Percentiles rank a stretch among this genome's conserved stretches.
phyloP scores from a whole-genome alignment of 768 basidiomycete species.

The Leccinellum luteum region DNA sequence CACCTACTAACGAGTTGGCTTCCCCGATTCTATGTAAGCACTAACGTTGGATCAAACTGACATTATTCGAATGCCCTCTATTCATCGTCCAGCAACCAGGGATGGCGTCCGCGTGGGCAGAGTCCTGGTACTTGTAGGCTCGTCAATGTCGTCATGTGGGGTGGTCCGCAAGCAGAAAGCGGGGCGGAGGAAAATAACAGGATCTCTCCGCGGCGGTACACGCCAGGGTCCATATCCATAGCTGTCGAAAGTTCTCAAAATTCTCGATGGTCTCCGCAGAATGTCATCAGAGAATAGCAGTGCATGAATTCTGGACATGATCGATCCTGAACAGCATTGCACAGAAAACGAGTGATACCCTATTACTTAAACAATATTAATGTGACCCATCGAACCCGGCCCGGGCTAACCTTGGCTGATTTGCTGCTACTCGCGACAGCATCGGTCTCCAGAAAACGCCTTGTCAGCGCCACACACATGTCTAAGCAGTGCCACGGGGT shows the following conservation, averaged over 20 bases:
- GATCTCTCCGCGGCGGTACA: too few species aligned
- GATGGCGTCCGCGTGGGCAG: too few species aligned
- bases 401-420: neutral
- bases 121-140: too few species aligned
- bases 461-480: neutral
- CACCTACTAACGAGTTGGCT: too few species aligned
- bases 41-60: too few species aligned
- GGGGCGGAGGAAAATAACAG: too few species aligned
- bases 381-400: neutral
- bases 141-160: too few species aligned
- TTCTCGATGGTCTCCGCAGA: neutral
- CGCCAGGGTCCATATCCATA: too few species aligned
- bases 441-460: neutral
- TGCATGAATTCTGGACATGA: neutral
- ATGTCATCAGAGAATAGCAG: neutral
- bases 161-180: too few species aligned
- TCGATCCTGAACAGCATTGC: neutral
- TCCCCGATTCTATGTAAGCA: too few species aligned
- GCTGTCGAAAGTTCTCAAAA: neutral
- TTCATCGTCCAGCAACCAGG: too few species aligned
- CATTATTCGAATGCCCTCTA: too few species aligned
- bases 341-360: neutral
- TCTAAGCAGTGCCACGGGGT: neutral
- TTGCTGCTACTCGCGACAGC: neutral
- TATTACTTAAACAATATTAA: neutral